Evolutionary conservation across 805 yeast species (phyloP), one percentile per base, ranked within the genome.

Genomic region (Metschnikowia borealis): DNA sequence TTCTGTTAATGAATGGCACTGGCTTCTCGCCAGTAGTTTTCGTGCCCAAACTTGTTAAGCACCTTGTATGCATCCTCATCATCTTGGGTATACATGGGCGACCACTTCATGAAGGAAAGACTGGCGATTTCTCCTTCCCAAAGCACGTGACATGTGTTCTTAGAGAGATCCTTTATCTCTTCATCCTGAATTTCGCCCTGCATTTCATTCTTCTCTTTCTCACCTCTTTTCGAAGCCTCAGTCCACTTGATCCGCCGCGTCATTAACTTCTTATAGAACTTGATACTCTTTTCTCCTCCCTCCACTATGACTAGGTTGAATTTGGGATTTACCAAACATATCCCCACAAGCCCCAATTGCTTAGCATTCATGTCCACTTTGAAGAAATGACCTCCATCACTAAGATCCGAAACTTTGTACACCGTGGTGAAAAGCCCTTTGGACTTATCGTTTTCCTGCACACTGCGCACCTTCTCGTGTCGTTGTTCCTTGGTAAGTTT

Each of bases 301-400:
- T 88, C 92, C 1, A 82, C 85, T 2, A 92, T 71, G 0, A 92
- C 75, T 38, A 91, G 60, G 37, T 80, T 80, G 53, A 81, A 77
- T 14, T 58, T 65, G 1, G 74, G 69, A 20, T 78, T 64, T 2
- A 73, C 63, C 3, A 84, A 59, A 50, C 84, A 76, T 23, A 81
- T 71, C 0, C 99, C 99, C 2, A 71, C 73, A 23, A 91, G 66
- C 1, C 72, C 78, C 44, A 82, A 63, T 62, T 92, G 92, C 55
- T 82, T 82, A 1, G 96, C 96, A 64, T 89, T 89, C 53, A 79
- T 80, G 59, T 89, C 91, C 6, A 91, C 77, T 61, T 90, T 87
- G 67, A 73, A 90, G 42, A 79, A 68, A 55, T 88, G 87, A 54
- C 84, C 83, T 0, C 87, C 85, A 63, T 84, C 84, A 1, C 72